Evolutionary conservation across 257 asterid species (phyloP), one percentile per base, ranked within the genome.

Genomic region (Solanum corneliomulleri): DNA sequence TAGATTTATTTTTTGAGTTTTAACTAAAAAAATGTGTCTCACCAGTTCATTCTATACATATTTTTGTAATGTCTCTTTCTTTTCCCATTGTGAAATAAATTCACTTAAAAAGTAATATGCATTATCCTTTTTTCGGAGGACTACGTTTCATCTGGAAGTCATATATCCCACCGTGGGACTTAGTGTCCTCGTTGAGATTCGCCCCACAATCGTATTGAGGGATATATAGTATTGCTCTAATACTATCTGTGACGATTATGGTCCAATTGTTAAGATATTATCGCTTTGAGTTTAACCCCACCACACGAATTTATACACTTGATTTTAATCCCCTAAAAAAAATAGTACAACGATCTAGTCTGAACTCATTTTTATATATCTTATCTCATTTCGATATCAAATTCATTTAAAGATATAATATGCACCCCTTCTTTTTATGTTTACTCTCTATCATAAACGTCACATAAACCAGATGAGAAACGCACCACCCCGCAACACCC

Each of bases 321-420:
- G 7, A 7, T 27, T 68, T 14, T 27, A 68, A 68, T 58, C 2
- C 5, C 66, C 0, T 3, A 7, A 3, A 68, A 35, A 6, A 35
- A 29, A 7, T 2, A 3, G 0, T 41, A 27, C 0, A 69, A 33
- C 0, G 16, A 7, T 33, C 1, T 0, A 71, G 33, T 33, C 0
- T 2, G 0, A 33, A 71, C n/a, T 71, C 1, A 71, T 71, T 33
- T 21, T 33, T 31, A 8, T 70, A 70, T 7, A 16, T 70, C 4
- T 16, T 21, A 0, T 70, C 44, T 35, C 0, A 16, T 0, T 31
- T 20, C 10, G 3, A 70, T 70, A 14, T 33, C 3, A 0, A 31
- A 31, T 70, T 70, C 11, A 8, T 33, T 4, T 33, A 70, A 70
- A 9, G 6, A 11, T 33, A 5, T 33, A 31, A 70, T 14, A 3